Base-by-base conservation (phyloP, 2,329 filamentous ascomycete species). In the Ceratocystis destructans region DNA sequence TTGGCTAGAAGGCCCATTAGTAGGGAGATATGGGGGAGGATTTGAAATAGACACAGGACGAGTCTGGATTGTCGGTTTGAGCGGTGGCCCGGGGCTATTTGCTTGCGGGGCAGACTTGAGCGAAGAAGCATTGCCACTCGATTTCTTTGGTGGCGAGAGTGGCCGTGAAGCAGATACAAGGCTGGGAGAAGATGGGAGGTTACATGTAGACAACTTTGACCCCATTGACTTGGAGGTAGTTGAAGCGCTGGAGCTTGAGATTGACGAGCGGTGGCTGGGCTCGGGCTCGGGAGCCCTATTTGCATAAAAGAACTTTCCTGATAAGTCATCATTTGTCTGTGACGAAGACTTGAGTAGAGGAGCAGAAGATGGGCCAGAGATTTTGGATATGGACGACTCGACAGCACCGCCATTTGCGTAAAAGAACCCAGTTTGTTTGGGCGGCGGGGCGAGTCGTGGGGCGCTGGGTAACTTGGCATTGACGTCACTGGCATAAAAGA, bases 401-500 rank as follows among this genome's bases (percentile, higher is more conserved):
- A 79, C 69, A 10, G 74, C 73, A 45, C 75, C 75, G 57, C 80
- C 79, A 70, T 81, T 84, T 68, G 82, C 82, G 68, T 84, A 83
- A 71, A 83, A 80, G 70, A 84, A 84, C n/a, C 78, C 78, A 10
- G 75, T 73, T 70, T 80, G 82, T 48, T 79, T 68, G 10, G 57
- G 37, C 48, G 59, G 64, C 8, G 61, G 74, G 67, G 74, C 73
- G 50, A 76, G 71, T 20, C 76, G 77, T 41, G 76, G 76, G 33
- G 77, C 72, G 63, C 72, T 71, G 64, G 71, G 74, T 70, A 74
- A 72, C 64, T 72, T 70, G 25, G 78, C 75, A 71, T 83, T 86
- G 48, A 82, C 88, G 71, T 96, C 90, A 73, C 86, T 90, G 33
- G 92, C 94, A 74, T 95, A 92, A 74, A 99, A 96, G 80, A 97